phyloP scores from a whole-genome alignment of 352 stramenopile genomes.

The Globisporangium alternatum region DNA sequence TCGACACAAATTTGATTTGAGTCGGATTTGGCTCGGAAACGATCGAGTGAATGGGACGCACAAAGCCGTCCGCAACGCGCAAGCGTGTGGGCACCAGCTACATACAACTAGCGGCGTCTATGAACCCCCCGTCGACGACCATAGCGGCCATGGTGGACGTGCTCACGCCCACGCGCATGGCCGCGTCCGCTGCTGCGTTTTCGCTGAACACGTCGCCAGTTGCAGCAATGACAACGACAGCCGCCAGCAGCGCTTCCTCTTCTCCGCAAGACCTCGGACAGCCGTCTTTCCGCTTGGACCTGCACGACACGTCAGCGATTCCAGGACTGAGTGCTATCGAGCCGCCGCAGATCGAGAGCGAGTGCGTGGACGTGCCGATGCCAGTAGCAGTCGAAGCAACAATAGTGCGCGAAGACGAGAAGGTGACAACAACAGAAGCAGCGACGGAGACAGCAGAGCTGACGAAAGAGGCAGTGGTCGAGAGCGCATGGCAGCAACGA shows the following conservation, averaged over 20 bases:
- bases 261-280: neutral
- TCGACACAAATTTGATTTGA: too few species aligned
- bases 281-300: neutral
- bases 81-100: conserved; percentile 24
- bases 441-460: neutral
- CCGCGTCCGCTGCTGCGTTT: neutral
- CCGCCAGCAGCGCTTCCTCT: neutral
- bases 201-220: neutral
- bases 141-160: neutral
- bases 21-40: too few species aligned
- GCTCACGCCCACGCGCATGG: neutral
- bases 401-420: neutral
- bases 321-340: neutral
- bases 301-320: neutral
- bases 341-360: conserved; percentile 2
- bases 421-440: neutral
- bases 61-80: conserved; percentile 32
- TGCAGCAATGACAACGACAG: neutral
- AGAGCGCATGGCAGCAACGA: neutral
- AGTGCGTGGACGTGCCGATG: conserved; percentile 5
- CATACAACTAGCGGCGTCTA: neutral
- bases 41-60: conserved; percentile 30
- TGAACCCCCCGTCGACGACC: conserved; percentile 5
- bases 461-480: neutral
- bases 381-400: neutral